Evolutionary conservation across 768 basidiomycete species (phyloP).

Genomic region (Exsudoporus frostii): DNA sequence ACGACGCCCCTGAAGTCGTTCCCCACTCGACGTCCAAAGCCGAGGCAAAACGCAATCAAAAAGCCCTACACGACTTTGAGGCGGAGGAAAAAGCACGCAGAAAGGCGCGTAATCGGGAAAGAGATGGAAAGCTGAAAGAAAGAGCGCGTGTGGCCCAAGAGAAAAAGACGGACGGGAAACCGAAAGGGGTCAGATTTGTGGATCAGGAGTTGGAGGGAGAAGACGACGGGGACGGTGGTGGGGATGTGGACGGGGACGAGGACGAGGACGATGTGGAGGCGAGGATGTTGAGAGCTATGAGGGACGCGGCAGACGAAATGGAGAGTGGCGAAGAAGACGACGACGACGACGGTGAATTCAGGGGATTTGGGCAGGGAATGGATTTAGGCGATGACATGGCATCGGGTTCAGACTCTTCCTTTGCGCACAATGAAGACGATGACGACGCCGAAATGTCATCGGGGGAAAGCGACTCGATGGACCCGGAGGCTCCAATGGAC

Average conservation of each 20-base stretch:
- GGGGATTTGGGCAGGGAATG: conserved; percentile 4
- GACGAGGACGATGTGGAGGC: conserved; percentile 20
- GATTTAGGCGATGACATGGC: conserved; percentile 8
- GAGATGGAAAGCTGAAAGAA: conserved; percentile 50
- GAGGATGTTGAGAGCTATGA: conserved; percentile 30
- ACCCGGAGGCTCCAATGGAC: conserved; percentile 14
- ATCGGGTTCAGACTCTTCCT: conserved; percentile 14
- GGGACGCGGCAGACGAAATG: conserved; percentile 25
- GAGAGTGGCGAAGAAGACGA: conserved; percentile 15
- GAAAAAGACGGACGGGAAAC: conserved; percentile 7
- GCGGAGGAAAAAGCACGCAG: conserved; percentile 38
- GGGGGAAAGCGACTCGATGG: conserved; percentile 7
- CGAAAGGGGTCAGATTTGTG: conserved; percentile 13
- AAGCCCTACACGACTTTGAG: conserved; percentile 37
- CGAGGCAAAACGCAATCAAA: conserved; percentile 34
- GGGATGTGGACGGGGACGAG: conserved; percentile 24
- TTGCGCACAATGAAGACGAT: conserved; percentile 15
- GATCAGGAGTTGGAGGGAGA: conserved; percentile 9
- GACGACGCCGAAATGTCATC: conserved; percentile 9
- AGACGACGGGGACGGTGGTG: conserved; percentile 26
- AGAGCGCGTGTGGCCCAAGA: conserved; percentile 32
- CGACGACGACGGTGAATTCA: conserved; percentile 18
- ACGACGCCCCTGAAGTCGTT: conserved; percentile 50
- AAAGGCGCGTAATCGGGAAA: conserved; percentile 45
- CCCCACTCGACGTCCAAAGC: conserved; percentile 47